Base-by-base conservation (phyloP, 2,329 filamentous ascomycete species). In the Alternaria sp. region DNA sequence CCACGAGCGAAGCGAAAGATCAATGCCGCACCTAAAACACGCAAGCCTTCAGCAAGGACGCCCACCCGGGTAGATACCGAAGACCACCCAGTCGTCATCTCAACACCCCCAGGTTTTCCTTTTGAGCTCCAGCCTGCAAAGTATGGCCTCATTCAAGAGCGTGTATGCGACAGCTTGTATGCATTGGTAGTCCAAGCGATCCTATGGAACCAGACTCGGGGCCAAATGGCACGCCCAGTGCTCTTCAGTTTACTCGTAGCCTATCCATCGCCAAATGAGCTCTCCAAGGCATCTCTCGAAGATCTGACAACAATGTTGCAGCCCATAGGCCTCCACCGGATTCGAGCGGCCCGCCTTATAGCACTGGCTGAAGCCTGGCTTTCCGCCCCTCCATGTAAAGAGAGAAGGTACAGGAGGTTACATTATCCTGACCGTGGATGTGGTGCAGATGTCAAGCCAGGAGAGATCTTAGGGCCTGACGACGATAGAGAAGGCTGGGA, bases 141-240 rank as follows among this genome's bases (percentile, higher is more conserved):
- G 7, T 97, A 97, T 74, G 93, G 93, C 0, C 85, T 97, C 2
- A 88, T 97, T 40, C 94, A 97, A 77, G 94, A 97, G 76, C 86
- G 90, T 67, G 86, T 97, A 15, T 88, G 89, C 2, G 79, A 87
- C 54, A 86, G 93, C 60, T 91, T 93, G 0, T 97, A 96, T 78
- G 90, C 89, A 67, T 86, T 97, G 2, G 86, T 97, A 2, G 84
- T 97, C 28, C 93, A 91, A 12, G 90, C 93, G 6, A 93, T 92
- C 0, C 94, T 97, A 71, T 88, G 97, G 28, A 95, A 95, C 77
- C 89, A 91, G 62, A 97, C 93, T 0, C 85, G 88, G 3, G 94
- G 92, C 11, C 86, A 84, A 50, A 85, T 88, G 10, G 92, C 93
- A 5, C 89, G 96, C 26, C 94, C 94, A 0, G 85, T 91, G 0